These are phyloP conservation scores for Lagenidium giganteum DNA, from an alignment of 352 stramenopile species.

Conservation along the genomic window DNA sequence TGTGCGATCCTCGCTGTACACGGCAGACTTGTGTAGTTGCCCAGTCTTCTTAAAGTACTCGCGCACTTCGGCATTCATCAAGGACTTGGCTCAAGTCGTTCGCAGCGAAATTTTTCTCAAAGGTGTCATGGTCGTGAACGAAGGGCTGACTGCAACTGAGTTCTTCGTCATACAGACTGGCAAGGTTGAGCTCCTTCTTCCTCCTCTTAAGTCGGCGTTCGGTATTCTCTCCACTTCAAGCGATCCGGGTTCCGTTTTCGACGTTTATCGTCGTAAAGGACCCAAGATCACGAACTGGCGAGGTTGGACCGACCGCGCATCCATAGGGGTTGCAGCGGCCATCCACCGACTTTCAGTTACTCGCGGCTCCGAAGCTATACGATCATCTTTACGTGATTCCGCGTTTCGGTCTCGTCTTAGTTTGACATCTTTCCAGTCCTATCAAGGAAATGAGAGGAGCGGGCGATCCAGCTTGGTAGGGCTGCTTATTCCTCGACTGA, in stretches of 20 bases:
- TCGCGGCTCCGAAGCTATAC: no score
- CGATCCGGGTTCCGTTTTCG: no score
- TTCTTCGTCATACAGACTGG: conserved; percentile 64
- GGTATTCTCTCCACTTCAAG: conserved; percentile 3
- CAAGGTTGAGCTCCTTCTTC: conserved; percentile 43
- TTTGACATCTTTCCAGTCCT: no score
- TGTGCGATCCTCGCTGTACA: conserved; percentile 27
- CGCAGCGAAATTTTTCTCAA: conserved; percentile 58
- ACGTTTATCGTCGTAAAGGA: no score
- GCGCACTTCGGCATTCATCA: conserved; percentile 10
- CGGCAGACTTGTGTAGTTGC: conserved; percentile 22
- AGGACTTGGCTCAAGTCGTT: conserved; percentile 18
- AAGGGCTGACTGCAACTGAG: conserved; percentile 42
- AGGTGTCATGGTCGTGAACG: conserved; percentile 45
- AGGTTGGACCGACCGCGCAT: no score
- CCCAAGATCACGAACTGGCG: no score
- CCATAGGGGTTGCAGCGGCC: no score
- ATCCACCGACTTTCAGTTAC: no score
- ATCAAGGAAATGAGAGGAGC: no score
- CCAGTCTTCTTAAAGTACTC: conserved; percentile 18
- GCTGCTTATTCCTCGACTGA: conserved; percentile 1
- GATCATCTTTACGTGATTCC: no score
- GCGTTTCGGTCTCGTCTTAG: no score
- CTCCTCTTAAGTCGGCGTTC: conserved; percentile 15
- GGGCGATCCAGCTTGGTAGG: no score